Evolutionary conservation across 2,329 filamentous ascomycete genomes (phyloP).

Genomic region (Onygenales sp.): DNA sequence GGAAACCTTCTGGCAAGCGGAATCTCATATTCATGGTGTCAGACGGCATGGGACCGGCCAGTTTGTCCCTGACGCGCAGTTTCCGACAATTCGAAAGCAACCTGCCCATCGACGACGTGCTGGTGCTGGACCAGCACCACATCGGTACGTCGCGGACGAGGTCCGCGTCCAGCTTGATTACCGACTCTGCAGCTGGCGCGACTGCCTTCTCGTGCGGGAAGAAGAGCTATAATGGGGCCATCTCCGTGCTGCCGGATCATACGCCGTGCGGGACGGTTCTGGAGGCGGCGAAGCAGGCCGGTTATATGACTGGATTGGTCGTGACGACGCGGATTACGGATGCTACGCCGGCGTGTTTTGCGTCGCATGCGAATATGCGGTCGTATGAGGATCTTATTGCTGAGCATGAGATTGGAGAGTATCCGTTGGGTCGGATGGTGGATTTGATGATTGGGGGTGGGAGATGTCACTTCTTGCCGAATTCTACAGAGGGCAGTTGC

Average conservation of each 20-base stretch:
- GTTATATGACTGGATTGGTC: constrained; percentile 86
- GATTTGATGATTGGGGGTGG: constrained; percentile 92
- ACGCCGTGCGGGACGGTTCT: constrained; percentile 84
- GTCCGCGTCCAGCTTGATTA: constrained; percentile 75
- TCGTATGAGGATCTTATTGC: constrained; percentile 84
- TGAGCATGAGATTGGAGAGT: constrained; percentile 80
- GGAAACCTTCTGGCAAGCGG: constrained; percentile 56
- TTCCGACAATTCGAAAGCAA: constrained; percentile 70
- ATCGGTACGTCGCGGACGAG: constrained; percentile 85
- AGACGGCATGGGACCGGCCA: constrained; percentile 95
- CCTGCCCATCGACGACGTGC: constrained; percentile 63
- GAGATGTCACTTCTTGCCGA: constrained; percentile 84
- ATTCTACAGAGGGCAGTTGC: constrained; percentile 71
- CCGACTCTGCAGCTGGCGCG: constrained; percentile 92
- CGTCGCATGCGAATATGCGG: constrained; percentile 71
- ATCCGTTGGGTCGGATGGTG: constrained; percentile 75
- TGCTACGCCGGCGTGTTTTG: constrained; percentile 92
- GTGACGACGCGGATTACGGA: constrained; percentile 94
- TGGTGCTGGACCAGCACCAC: constrained; percentile 77
- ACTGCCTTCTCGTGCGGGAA: constrained; percentile 87
- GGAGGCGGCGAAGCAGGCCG: constrained; percentile 84
- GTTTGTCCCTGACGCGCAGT: constrained; percentile 73
- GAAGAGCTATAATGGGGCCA: constrained; percentile 97
- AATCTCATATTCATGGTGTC: constrained; percentile 99
- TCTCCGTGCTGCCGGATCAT: constrained; percentile 76